Conservation (phyloP, 164 flowering plant species). For the Santalum album region DNA sequence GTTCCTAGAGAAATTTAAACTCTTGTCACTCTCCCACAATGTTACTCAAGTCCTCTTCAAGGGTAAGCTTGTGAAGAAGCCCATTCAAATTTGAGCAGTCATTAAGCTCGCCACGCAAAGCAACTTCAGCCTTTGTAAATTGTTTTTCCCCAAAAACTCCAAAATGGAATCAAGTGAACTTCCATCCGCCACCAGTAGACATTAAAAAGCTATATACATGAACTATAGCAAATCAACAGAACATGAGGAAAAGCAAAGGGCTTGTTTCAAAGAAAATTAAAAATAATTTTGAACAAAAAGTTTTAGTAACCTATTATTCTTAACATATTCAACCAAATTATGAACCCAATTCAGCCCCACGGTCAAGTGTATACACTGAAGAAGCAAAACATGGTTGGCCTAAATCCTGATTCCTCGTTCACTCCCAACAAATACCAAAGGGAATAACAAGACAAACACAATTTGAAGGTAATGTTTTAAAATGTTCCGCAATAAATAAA, state of each 20-base stretch:
- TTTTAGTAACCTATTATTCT: no score
- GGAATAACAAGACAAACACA: no score
- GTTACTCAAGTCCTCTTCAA: slow-evolving; percentile 25
- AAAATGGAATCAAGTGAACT: slow-evolving; percentile 55
- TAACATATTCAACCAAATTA: no score
- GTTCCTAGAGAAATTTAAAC: slow-evolving; percentile 32
- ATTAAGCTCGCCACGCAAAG: slow-evolving; percentile 65
- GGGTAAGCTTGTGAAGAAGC: slow-evolving; percentile 30
- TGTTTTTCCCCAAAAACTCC: slow-evolving; percentile 58
- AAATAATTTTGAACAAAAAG: no score
- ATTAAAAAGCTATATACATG: slow-evolving; percentile 8
- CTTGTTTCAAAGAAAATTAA: no score
- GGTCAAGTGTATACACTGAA: no score
- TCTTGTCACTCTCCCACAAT: slow-evolving; percentile 23
- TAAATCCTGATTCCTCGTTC: no score
- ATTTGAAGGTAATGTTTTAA: no score
- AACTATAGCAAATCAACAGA: slow-evolving; percentile 2
- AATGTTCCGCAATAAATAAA: no score
- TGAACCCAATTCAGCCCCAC: no score
- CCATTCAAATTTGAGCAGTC: slow-evolving; percentile 51
- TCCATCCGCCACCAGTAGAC: slow-evolving; percentile 41
- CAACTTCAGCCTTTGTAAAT: slow-evolving; percentile 72
- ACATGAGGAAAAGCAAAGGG: not conserved
- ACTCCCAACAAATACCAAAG: no score
- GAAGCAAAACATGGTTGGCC: no score